A percentile compares a stretch with the other conserved stretches of the same genome.
phyloP scores from a whole-genome alignment of 1,139 yeast species.

The Geotrichum aggregatum region DNA sequence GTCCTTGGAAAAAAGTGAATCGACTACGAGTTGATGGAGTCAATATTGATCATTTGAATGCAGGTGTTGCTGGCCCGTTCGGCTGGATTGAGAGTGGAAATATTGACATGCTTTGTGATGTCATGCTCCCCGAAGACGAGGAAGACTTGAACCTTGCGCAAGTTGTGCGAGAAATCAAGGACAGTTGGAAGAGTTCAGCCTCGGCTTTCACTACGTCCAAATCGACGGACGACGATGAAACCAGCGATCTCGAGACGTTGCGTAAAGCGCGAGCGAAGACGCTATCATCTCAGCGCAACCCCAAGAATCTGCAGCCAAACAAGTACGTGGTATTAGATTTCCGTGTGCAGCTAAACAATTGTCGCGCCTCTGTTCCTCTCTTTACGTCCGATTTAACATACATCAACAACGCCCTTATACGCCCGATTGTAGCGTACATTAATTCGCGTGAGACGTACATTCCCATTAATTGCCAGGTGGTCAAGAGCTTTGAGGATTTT shows the following conservation, averaged over 20 bases:
- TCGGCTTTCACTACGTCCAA: constrained; percentile 10
- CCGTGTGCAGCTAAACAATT: constrained; percentile 73
- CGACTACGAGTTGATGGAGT: constrained; percentile 80
- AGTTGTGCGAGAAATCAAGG: constrained; percentile 41
- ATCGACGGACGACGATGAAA: constrained; percentile 8
- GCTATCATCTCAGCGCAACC: constrained; percentile 17
- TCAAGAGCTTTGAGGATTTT: constrained; percentile 73
- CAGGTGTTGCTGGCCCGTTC: constrained; percentile 89
- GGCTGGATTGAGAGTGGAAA: constrained; percentile 94
- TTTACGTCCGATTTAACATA: constrained; percentile 80
- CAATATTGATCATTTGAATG: constrained; percentile 80
- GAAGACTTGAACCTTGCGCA: constrained; percentile 43
- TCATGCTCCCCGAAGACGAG: constrained; percentile 67
- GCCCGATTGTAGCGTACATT: constrained; percentile 94
- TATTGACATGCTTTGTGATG: constrained; percentile 90
- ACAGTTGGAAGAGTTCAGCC: constrained; percentile 39
- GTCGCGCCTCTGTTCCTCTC: constrained; percentile 82
- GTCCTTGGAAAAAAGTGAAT: constrained; percentile 61
- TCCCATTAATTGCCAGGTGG: constrained; percentile 81
- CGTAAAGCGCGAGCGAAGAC: constrained; percentile 15
- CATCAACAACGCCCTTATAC: constrained; percentile 80
- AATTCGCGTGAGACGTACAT: constrained; percentile 85
- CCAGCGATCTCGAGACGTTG: not conserved
- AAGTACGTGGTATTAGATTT: constrained; percentile 73
- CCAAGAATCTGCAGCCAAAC: constrained; percentile 27